Evolutionary conservation across 345 rosid genomes (phyloP).

Genomic region (Hypericum perforatum): DNA sequence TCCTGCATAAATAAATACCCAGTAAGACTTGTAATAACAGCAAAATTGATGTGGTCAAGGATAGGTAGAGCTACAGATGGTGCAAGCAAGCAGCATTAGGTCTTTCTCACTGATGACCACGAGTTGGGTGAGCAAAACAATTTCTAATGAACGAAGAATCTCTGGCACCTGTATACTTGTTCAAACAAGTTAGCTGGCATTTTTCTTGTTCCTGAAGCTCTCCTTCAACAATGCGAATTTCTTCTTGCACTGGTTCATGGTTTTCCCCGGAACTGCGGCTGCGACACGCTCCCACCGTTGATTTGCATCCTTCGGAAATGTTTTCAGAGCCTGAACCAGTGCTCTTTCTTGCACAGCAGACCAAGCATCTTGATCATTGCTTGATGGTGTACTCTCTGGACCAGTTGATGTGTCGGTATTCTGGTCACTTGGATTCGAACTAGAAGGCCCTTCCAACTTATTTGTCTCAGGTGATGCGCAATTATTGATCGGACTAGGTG

Average conservation of each 20-base stretch:
- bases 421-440: slow-evolving; percentile 24
- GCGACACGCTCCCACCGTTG: slow-evolving; percentile 99
- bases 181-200: not conserved
- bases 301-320: slow-evolving; percentile 82
- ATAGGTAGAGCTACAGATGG: too few relatives aligned
- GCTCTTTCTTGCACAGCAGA: slow-evolving; percentile 92
- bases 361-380: slow-evolving; percentile 77
- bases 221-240: slow-evolving; percentile 75
- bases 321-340: slow-evolving; percentile 86
- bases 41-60: too few relatives aligned
- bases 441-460: slow-evolving; percentile 25
- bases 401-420: slow-evolving; percentile 24
- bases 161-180: too few relatives aligned
- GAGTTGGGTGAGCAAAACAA: too few relatives aligned
- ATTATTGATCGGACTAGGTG: slow-evolving; percentile 20
- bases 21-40: too few relatives aligned
- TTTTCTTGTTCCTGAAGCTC: slow-evolving; percentile 75
- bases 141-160: too few relatives aligned
- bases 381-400: slow-evolving; percentile 34
- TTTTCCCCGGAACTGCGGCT: slow-evolving; percentile 96
- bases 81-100: too few relatives aligned
- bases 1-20: too few relatives aligned
- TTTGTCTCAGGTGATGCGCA: slow-evolving; percentile 15
- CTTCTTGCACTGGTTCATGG: slow-evolving; percentile 87
- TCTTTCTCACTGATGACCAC: too few relatives aligned